phyloP scores from a whole-genome alignment of 441 rosid genomes.

The Arabidopsis lyrata region DNA sequence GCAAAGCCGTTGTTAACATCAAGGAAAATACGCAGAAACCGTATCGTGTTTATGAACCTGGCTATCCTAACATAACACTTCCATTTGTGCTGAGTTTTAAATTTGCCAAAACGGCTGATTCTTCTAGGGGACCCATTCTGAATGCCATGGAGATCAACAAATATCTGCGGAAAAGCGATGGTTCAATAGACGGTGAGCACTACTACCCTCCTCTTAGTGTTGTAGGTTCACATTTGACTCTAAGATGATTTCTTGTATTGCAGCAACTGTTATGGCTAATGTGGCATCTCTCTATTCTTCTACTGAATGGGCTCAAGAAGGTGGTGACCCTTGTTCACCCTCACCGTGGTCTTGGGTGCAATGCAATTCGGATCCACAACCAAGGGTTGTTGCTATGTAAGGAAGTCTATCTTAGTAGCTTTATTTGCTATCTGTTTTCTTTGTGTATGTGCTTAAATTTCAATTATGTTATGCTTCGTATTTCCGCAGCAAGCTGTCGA shows the following conservation, averaged over 20 bases:
- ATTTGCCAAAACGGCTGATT: conserved; percentile 83
- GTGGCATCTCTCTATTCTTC: conserved; percentile 59
- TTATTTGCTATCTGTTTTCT: conserved; percentile 13
- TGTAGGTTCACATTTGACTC: conserved; percentile 28
- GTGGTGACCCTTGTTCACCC: conserved; percentile 97
- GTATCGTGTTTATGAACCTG: conserved; percentile 84
- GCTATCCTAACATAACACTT: conserved; percentile 71
- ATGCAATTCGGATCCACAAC: conserved; percentile 73
- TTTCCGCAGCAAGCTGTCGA: conserved; percentile 67
- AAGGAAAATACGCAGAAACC: conserved; percentile 90
- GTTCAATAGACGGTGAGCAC: conserved; percentile 79
- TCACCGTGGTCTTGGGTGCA: conserved; percentile 95
- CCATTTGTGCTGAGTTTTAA: conserved; percentile 88
- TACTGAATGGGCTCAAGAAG: conserved; percentile 89
- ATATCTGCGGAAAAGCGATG: conserved; percentile 75
- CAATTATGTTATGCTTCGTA: not conserved
- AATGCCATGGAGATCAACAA: conserved; percentile 93
- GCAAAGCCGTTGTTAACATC: conserved; percentile 83
- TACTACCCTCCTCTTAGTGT: conserved; percentile 30
- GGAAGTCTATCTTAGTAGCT: conserved; percentile 36
- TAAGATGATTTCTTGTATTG: conserved; percentile 45
- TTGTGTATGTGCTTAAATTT: conserved; percentile 4
- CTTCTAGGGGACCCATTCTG: conserved; percentile 89
- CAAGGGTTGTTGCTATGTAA: conserved; percentile 75
- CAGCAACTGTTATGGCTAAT: conserved; percentile 66